These are phyloP conservation scores for Thymus mandschuricus DNA, from an alignment of 257 asterid species.

Conservation along the genomic window DNA sequence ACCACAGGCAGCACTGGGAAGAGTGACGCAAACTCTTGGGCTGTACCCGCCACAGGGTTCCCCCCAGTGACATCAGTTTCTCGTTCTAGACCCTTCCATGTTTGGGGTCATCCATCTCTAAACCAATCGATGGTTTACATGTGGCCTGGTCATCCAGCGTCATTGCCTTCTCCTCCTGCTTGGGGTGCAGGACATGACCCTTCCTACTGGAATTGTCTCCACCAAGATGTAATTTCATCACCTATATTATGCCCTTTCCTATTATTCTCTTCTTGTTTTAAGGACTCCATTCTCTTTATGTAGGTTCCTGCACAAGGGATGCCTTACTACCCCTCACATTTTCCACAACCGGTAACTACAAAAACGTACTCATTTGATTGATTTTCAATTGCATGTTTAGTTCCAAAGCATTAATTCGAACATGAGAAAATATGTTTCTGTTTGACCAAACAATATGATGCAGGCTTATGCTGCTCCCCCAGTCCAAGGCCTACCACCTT, in stretches of 20 bases:
- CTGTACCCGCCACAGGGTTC: slow-evolving; percentile 69
- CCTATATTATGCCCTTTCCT: background rate
- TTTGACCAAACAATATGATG: slow-evolving; percentile 20
- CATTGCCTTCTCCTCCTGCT: slow-evolving; percentile 38
- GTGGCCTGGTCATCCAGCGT: slow-evolving; percentile 70
- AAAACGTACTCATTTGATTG: slow-evolving; percentile 3
- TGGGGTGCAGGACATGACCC: slow-evolving; percentile 60
- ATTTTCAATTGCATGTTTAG: slow-evolving; percentile 13
- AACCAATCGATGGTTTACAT: slow-evolving; percentile 65
- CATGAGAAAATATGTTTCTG: slow-evolving; percentile 6
- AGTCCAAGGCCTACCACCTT: slow-evolving; percentile 53
- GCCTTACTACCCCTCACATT: slow-evolving; percentile 61
- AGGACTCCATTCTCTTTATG: slow-evolving; percentile 14
- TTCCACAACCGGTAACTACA: slow-evolving; percentile 49
- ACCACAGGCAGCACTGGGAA: slow-evolving; percentile 40
- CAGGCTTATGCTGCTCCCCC: slow-evolving; percentile 60
- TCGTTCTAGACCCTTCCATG: slow-evolving; percentile 80
- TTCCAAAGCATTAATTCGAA: background rate
- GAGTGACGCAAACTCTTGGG: slow-evolving; percentile 60
- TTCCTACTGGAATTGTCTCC: slow-evolving; percentile 66
- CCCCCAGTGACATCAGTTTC: slow-evolving; percentile 65
- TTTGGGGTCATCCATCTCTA: slow-evolving; percentile 81
- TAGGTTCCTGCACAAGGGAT: slow-evolving; percentile 74
- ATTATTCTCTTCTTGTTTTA: slow-evolving; percentile 1
- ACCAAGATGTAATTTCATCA: slow-evolving; percentile 54